A percentile compares a stretch with the other conserved stretches of the same genome.
phyloP scores from a whole-genome alignment of 768 basidiomycete species.

The Infundibulicybe gibba region DNA sequence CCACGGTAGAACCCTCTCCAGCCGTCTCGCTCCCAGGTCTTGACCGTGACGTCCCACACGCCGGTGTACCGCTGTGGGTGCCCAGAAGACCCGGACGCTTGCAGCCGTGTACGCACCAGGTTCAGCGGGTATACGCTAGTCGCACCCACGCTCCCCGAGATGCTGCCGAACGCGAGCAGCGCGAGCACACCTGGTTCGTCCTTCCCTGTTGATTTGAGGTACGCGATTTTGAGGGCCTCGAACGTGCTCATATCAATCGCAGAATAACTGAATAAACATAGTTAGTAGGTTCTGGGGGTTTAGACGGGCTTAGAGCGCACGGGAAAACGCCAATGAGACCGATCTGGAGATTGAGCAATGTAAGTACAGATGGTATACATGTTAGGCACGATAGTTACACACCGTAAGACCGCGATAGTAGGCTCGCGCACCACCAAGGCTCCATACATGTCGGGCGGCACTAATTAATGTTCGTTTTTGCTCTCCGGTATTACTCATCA shows the following conservation, averaged over 20 bases:
- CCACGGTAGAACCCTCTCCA: slow-evolving; percentile 96
- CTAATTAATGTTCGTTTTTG: slow-evolving; percentile 53
- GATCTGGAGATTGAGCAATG: slow-evolving; percentile 47
- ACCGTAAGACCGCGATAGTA: slow-evolving; percentile 92
- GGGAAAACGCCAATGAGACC: slow-evolving; percentile 97
- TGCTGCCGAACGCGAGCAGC: slow-evolving; percentile 84
- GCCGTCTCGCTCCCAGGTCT: slow-evolving; percentile 82
- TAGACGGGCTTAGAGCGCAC: slow-evolving; percentile 34
- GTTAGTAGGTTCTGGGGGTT: neutral
- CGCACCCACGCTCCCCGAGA: slow-evolving; percentile 92
- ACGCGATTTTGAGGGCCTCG: slow-evolving; percentile 91
- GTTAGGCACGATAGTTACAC: slow-evolving; percentile 27
- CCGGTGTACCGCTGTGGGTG: slow-evolving; percentile 91
- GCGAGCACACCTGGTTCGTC: slow-evolving; percentile 90
- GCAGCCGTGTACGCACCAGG: slow-evolving; percentile 89
- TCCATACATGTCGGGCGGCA: slow-evolving; percentile 75
- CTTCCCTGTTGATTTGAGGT: slow-evolving; percentile 79
- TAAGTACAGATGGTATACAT: slow-evolving; percentile 8
- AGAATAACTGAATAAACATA: slow-evolving; percentile 51
- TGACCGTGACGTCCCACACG: slow-evolving; percentile 77
- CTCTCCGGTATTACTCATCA: slow-evolving; percentile 84
- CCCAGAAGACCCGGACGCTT: slow-evolving; percentile 94
- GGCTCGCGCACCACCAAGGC: slow-evolving; percentile 71
- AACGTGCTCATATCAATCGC: slow-evolving; percentile 99
- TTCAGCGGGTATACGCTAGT: slow-evolving; percentile 91